Percentiles rank a stretch among this genome's conserved stretches.
Evolutionary conservation across 139 green algal species (phyloP).

Genomic region (Micractinium sp.): DNA sequence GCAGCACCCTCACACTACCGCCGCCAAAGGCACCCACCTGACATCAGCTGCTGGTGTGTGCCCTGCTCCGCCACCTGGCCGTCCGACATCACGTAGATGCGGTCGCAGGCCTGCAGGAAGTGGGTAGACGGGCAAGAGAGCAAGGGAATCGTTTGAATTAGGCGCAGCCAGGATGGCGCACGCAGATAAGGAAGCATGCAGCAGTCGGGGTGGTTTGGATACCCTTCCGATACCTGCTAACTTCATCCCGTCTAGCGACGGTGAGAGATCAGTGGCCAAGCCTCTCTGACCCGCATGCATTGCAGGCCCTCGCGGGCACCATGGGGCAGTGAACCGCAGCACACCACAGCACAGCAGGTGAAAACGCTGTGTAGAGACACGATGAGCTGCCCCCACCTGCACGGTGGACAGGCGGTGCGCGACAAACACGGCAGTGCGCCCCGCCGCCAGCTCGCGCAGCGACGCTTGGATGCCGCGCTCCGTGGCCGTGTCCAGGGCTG

Average conservation of each 20-base stretch:
- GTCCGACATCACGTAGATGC: constrained; percentile 72
- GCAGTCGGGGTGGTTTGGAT: no score
- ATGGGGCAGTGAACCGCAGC: no score
- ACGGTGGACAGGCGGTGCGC: constrained; percentile 93
- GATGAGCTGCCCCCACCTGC: background rate
- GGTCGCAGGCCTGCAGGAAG: constrained; percentile 67
- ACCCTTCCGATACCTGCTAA: no score
- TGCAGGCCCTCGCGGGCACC: no score
- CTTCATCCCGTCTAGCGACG: no score
- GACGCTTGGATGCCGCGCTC: constrained; percentile 81
- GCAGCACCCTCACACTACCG: background rate
- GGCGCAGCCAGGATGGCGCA: background rate
- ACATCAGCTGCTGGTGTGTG: constrained; percentile 74
- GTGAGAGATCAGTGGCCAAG: no score
- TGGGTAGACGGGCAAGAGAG: background rate
- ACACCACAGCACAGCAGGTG: no score
- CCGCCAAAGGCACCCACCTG: background rate
- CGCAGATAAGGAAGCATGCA: background rate
- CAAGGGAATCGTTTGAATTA: background rate
- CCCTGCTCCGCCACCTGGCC: constrained; percentile 73
- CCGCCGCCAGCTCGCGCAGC: constrained; percentile 60
- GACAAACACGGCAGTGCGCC: constrained; percentile 93
- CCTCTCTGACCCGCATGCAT: no score
- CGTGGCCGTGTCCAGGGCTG: constrained; percentile 85
- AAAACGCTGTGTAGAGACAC: no score